A percentile compares a stretch with the other conserved stretches of the same genome.
phyloP scores from a whole-genome alignment of 768 basidiomycete genomes.

The Auriscalpium microsporum region DNA sequence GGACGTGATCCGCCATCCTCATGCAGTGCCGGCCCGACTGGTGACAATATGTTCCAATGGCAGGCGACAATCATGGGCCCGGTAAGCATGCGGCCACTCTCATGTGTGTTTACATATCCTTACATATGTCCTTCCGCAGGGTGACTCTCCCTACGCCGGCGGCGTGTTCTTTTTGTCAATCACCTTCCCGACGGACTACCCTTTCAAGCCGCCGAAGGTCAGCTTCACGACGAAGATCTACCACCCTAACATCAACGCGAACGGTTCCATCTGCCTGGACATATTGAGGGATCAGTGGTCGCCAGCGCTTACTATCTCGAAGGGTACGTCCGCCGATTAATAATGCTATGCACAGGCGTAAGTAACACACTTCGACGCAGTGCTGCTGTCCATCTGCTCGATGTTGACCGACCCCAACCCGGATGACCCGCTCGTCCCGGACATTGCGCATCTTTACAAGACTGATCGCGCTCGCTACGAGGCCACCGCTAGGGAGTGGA shows the following conservation, averaged over 20 bases:
- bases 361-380: conserved; percentile 30
- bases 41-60: conserved; percentile 99
- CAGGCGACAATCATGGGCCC: conserved; percentile 99
- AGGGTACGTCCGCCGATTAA: conserved; percentile 49
- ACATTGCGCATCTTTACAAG: conserved; percentile 99
- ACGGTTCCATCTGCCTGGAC: conserved; percentile 97
- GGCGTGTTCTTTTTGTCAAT: conserved; percentile 99
- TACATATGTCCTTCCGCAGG: conserved; percentile 37
- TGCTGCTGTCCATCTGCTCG: conserved; percentile 95
- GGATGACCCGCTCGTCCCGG: conserved; percentile 96
- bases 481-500: conserved; percentile 98
- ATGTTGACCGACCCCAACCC: conserved; percentile 99
- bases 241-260: conserved; percentile 97
- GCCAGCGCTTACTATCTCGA: conserved; percentile 96
- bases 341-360: neutral
- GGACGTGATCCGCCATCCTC: conserved; percentile 99
- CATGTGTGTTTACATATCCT: conserved; percentile 16
- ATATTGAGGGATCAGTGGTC: conserved; percentile 99
- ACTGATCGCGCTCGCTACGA: conserved; percentile 96
- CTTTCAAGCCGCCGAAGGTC: conserved; percentile 99
- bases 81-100: conserved; percentile 41
- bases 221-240: conserved; percentile 99
- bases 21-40: conserved; percentile 96
- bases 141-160: conserved; percentile 96
- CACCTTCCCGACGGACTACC: conserved; percentile 94